A percentile compares a stretch with the other conserved stretches of the same genome.
These are phyloP conservation scores for Lecanicillium sp. DNA, from an alignment of 2,329 filamentous ascomycete genomes.

Conservation along the genomic window DNA sequence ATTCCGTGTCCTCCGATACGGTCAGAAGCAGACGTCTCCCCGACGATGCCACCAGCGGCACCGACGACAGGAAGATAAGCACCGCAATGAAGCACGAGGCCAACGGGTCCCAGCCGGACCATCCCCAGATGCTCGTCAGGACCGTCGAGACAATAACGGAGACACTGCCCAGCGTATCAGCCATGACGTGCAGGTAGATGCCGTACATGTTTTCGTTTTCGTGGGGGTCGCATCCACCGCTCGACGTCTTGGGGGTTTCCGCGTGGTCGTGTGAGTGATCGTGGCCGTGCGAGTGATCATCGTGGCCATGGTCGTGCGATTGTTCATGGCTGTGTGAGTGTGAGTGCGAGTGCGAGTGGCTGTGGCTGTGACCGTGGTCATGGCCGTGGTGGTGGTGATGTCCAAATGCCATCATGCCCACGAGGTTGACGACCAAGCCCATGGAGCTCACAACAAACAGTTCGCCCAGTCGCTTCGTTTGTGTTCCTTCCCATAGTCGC, in stretches of 20 bases:
- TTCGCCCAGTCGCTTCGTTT: conserved; percentile 79
- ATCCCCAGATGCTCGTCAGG: conserved; percentile 78
- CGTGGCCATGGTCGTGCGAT: no score
- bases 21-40: conserved; percentile 78
- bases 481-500: conserved; percentile 71
- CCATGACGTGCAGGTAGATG: conserved; percentile 91
- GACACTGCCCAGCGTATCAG: conserved; percentile 88
- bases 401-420: conserved; percentile 82
- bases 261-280: conserved; percentile 24
- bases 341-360: conserved; percentile 31
- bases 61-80: conserved; percentile 85
- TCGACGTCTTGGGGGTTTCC: conserved; percentile 21
- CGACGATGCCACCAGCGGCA: conserved; percentile 78
- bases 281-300: no score
- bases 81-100: conserved; percentile 91
- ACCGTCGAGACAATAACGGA: conserved; percentile 90
- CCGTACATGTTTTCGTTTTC: conserved; percentile 97
- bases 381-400: conserved; percentile 49
- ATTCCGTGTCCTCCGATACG: conserved; percentile 78
- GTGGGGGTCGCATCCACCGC: conserved; percentile 38
- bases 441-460: conserved; percentile 81
- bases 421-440: conserved; percentile 81
- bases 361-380: conserved; percentile 24
- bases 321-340: conserved; percentile 29
- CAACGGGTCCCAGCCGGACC: conserved; percentile 90